Evolutionary conservation across 2,329 filamentous ascomycete genomes (phyloP).

Genomic region (Fusarium sp.): DNA sequence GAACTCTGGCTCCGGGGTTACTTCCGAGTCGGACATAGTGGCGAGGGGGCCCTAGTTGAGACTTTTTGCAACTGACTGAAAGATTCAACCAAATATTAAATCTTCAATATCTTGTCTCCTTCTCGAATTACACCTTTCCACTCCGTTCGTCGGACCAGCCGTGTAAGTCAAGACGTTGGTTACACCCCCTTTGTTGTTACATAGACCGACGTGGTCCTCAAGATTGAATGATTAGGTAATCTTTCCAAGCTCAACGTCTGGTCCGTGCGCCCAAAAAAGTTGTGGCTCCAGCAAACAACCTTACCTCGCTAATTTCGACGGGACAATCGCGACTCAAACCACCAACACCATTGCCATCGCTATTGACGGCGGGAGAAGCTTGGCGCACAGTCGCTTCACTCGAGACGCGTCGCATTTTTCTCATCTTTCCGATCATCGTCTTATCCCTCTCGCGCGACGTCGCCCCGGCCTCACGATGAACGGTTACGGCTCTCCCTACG

Average conservation of each 20-base stretch:
- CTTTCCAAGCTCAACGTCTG: slow-evolving; percentile 9
- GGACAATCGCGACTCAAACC: slow-evolving; percentile 9
- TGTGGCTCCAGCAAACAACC: slow-evolving; percentile 20
- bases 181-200: slow-evolving; percentile 28
- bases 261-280: slow-evolving; percentile 41
- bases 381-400: slow-evolving; percentile 4
- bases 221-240: slow-evolving; percentile 21
- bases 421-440: not conserved
- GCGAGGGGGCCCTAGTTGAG: not conserved
- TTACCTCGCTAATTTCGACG: slow-evolving; percentile 13
- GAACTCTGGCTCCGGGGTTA: slow-evolving; percentile 30
- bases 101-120: not conserved
- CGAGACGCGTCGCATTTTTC: slow-evolving; percentile 17
- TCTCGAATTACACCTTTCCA: slow-evolving; percentile 11
- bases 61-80: not conserved
- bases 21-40: slow-evolving; percentile 37
- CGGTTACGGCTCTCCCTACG: slow-evolving; percentile 58
- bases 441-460: not conserved
- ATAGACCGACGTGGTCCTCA: slow-evolving; percentile 33
- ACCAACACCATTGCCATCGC: slow-evolving; percentile 13
- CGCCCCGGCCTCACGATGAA: slow-evolving; percentile 59
- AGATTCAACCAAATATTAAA: not conserved
- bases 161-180: slow-evolving; percentile 37
- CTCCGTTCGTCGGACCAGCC: slow-evolving; percentile 26
- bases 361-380: slow-evolving; percentile 7